Conservation (phyloP, 352 stramenopile species). For the Nothophytophthora sp. region DNA sequence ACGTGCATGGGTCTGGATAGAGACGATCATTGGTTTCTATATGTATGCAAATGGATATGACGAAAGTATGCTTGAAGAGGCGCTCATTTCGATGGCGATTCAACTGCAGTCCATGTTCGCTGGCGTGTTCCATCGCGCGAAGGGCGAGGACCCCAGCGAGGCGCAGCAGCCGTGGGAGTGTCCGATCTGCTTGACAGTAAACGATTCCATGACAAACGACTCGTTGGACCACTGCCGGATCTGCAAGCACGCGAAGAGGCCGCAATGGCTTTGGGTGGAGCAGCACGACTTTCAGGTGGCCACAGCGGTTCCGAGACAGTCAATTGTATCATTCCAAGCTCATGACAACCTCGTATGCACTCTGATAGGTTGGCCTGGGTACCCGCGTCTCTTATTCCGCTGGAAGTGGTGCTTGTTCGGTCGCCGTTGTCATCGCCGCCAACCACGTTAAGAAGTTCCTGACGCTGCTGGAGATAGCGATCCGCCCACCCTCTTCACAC, state of each 20-base stretch:
- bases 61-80: no score
- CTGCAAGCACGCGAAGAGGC: slow-evolving; percentile 20
- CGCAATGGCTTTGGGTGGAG: slow-evolving; percentile 31
- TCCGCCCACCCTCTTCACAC: background rate
- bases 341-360: background rate
- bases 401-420: slow-evolving; percentile 7
- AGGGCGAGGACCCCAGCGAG: background rate
- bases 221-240: background rate
- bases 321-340: background rate
- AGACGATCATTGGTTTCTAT: no score
- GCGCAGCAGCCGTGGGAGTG: slow-evolving; percentile 6
- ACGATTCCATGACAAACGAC: background rate
- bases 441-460: slow-evolving; percentile 19
- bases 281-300: slow-evolving; percentile 24
- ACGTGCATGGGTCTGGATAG: no score
- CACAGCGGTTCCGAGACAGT: no score
- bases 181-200: slow-evolving; percentile 10
- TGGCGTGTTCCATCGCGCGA: slow-evolving; percentile 7
- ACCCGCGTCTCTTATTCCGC: slow-evolving; percentile 18
- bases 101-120: background rate
- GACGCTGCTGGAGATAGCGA: slow-evolving; percentile 16
- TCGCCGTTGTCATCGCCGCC: slow-evolving; percentile 23
- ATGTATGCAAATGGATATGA: no score
- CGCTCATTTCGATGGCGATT: no score
- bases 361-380: slow-evolving; percentile 20